A percentile compares a stretch with the other conserved stretches of the same genome.
phyloP scores from a whole-genome alignment of 1,284 basidiomycete genomes.

The Anthracocystis setariae region DNA sequence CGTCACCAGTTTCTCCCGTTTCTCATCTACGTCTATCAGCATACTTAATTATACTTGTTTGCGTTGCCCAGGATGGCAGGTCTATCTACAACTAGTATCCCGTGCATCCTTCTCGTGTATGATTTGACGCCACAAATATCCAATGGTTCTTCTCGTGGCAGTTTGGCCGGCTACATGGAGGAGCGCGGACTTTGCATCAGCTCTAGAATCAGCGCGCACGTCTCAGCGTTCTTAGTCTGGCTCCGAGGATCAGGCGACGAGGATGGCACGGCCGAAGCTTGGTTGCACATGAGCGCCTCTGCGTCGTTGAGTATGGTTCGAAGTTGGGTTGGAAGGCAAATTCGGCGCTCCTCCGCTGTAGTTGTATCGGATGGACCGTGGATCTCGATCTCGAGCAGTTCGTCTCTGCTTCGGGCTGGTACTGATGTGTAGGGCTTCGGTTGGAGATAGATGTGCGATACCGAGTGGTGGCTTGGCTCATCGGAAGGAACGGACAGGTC shows the following conservation, averaged over 20 bases:
- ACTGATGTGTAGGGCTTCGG: slow-evolving; percentile 21
- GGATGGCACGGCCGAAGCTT: not conserved
- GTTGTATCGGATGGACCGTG: slow-evolving; percentile 10
- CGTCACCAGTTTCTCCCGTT: not conserved
- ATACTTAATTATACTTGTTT: no score
- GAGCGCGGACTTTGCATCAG: no score
- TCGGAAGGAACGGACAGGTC: slow-evolving; percentile 26
- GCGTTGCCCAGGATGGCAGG: slow-evolving; percentile 16
- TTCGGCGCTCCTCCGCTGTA: slow-evolving; percentile 4
- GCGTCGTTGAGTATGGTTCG: slow-evolving; percentile 26
- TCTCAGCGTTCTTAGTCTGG: no score
- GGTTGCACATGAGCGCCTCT: slow-evolving; percentile 5
- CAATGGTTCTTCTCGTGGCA: no score
- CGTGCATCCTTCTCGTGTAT: not conserved
- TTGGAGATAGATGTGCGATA: slow-evolving; percentile 28
- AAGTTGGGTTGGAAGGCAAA: slow-evolving; percentile 23
- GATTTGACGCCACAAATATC: no score
- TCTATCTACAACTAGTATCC: not conserved
- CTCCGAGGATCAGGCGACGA: not conserved
- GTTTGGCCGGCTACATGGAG: no score
- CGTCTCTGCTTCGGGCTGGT: slow-evolving; percentile 22
- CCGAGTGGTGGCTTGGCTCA: not conserved
- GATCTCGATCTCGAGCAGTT: slow-evolving; percentile 35
- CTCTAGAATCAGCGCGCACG: no score
- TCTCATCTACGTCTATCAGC: not conserved